Evolutionary conservation across 305 asterid genomes (phyloP).

Genomic region (Withania somnifera): DNA sequence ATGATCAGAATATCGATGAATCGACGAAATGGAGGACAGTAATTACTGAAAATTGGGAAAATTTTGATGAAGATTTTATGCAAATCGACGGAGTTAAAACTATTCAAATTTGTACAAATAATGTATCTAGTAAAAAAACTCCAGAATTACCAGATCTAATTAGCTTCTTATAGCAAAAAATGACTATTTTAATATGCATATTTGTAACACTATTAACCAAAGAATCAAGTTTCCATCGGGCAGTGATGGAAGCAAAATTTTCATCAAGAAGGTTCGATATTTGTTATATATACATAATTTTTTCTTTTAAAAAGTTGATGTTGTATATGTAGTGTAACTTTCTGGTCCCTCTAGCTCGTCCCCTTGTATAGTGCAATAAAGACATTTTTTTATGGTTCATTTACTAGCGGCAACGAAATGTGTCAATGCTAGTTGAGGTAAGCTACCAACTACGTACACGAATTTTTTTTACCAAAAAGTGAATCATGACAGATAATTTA

Average conservation of each 20-base stretch:
- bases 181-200: neutral
- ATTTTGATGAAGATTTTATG: constrained; percentile 46
- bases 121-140: neutral
- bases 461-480: neutral
- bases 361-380: neutral
- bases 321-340: neutral
- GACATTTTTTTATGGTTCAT: neutral
- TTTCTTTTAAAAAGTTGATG: neutral
- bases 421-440: neutral
- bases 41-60: constrained; percentile 73
- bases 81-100: constrained; percentile 9
- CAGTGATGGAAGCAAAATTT: neutral
- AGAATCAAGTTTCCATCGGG: neutral
- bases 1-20: neutral
- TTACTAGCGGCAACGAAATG: neutral
- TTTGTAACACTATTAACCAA: neutral
- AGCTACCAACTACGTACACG: neutral
- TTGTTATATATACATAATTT: neutral
- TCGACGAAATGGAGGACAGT: constrained; percentile 29
- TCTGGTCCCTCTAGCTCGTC: neutral
- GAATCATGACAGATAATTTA: neutral
- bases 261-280: neutral
- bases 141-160: neutral
- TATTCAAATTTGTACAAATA: neutral
- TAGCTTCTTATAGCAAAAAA: neutral